Percentiles rank a stretch among this genome's conserved stretches.
phyloP scores from a whole-genome alignment of 495 filamentous ascomycete species.

The Talaromyces thailandensis region DNA sequence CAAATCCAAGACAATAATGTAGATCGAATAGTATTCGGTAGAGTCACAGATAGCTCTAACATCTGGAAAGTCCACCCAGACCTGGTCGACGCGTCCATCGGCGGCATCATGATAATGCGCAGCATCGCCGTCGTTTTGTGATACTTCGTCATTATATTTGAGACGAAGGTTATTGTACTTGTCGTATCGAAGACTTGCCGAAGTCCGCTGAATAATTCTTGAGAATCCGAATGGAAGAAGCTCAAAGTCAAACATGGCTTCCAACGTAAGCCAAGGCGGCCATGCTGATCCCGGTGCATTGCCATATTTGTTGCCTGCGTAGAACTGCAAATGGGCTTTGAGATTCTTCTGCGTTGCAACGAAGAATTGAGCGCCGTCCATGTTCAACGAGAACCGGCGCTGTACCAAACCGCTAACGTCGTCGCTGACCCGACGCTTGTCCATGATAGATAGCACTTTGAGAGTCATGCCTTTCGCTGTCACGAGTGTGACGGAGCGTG shows the following conservation, averaged over 20 bases:
- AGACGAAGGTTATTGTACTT: constrained; percentile 96
- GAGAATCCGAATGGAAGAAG: constrained; percentile 91
- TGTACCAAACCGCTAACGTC: constrained; percentile 93
- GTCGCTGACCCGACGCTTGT: constrained; percentile 84
- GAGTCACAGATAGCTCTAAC: constrained; percentile 91
- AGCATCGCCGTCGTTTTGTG: constrained; percentile 42
- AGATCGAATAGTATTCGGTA: constrained; percentile 91
- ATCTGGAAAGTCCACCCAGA: constrained; percentile 93
- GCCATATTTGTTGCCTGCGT: constrained; percentile 88
- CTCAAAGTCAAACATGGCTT: constrained; percentile 95
- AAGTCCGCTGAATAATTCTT: constrained; percentile 88
- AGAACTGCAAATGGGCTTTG: constrained; percentile 76
- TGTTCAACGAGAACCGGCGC: constrained; percentile 82
- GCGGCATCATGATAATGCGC: constrained; percentile 26
- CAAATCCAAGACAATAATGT: constrained; percentile 91
- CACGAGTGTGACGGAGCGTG: constrained; percentile 83
- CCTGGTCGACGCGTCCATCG: constrained; percentile 82
- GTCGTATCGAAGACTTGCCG: constrained; percentile 86
- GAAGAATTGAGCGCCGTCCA: constrained; percentile 97
- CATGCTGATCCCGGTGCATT: constrained; percentile 75
- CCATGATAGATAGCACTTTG: constrained; percentile 94
- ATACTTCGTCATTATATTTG: constrained; percentile 95
- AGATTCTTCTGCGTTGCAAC: constrained; percentile 89
- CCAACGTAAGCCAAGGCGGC: constrained; percentile 96
- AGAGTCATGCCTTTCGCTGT: constrained; percentile 95